A percentile compares a stretch with the other conserved stretches of the same genome.
Evolutionary conservation across 176 grass and related monocot species (phyloP).

Genomic region (Saccharum spontaneum): DNA sequence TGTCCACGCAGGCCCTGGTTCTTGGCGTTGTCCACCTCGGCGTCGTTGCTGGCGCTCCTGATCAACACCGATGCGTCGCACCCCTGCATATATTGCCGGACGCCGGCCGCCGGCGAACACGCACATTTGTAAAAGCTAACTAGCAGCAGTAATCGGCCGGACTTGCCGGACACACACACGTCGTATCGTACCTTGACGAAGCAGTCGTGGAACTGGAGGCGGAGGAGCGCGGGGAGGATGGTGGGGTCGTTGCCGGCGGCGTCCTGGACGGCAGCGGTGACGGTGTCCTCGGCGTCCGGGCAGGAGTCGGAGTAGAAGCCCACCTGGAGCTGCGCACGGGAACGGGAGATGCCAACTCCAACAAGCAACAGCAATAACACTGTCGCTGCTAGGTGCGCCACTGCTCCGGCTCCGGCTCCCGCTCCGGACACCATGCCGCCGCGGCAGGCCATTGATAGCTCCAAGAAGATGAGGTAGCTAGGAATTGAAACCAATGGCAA

Average conservation of each 20-base stretch:
- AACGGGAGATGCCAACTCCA: not conserved
- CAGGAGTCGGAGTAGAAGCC: constrained; percentile 78
- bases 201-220: constrained; percentile 80
- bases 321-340: constrained; percentile 50
- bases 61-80: constrained; percentile 91
- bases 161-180: not conserved
- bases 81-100: constrained; percentile 36
- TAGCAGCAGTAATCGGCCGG: not conserved
- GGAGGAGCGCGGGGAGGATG: constrained; percentile 66
- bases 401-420: not conserved
- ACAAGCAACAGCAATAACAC: constrained; percentile 34
- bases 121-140: not conserved
- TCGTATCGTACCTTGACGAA: constrained; percentile 50
- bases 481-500: not conserved
- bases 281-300: constrained; percentile 65
- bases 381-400: not conserved
- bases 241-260: constrained; percentile 54
- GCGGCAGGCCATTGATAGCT: not conserved
- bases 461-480: not conserved
- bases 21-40: constrained; percentile 61
- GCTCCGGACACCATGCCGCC: not conserved
- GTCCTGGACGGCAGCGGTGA: constrained; percentile 56
- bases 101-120: not conserved
- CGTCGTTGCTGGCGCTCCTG: constrained; percentile 17
- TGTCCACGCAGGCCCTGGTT: constrained; percentile 75